Evolutionary conservation across 441 rosid species (phyloP).

Genomic region (Populus tomentosa): DNA sequence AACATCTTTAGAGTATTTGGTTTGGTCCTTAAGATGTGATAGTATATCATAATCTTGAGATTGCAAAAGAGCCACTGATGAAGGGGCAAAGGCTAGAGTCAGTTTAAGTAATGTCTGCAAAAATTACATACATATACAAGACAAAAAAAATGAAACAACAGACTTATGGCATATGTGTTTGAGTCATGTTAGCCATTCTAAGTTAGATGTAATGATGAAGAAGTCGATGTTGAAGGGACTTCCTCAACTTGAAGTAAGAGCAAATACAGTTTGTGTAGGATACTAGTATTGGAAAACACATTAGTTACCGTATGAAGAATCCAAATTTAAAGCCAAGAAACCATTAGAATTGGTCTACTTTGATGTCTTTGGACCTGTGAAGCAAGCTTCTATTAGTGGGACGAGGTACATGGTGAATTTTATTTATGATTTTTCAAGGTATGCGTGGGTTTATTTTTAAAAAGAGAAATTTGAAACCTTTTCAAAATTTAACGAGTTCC

Average conservation of each 20-base stretch:
- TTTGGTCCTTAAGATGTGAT: conserved; percentile 1
- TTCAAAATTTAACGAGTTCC: conserved; percentile 8
- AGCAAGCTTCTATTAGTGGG: background rate
- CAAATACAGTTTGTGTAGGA: background rate
- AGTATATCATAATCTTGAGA: background rate
- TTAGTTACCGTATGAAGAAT: background rate
- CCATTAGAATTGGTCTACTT: background rate
- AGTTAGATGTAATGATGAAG: background rate
- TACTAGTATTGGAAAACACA: conserved; percentile 1
- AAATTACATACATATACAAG: background rate
- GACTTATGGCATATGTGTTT: background rate
- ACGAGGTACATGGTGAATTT: conserved; percentile 7
- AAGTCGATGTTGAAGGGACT: background rate
- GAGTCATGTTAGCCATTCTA: background rate
- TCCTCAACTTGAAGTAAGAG: background rate
- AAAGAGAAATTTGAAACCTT: background rate
- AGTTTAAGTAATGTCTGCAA: background rate
- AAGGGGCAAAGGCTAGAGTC: background rate
- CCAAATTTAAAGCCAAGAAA: too few species aligned
- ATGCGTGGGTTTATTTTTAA: too few species aligned
- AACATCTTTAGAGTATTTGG: background rate
- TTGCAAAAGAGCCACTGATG: background rate
- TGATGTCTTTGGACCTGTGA: conserved; percentile 10
- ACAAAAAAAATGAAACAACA: background rate
- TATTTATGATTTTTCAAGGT: conserved; percentile 7